A percentile compares a stretch with the other conserved stretches of the same genome.
These are phyloP conservation scores for Exophiala calicioides DNA, from an alignment of 2,329 filamentous ascomycete species.

Conservation along the genomic window DNA sequence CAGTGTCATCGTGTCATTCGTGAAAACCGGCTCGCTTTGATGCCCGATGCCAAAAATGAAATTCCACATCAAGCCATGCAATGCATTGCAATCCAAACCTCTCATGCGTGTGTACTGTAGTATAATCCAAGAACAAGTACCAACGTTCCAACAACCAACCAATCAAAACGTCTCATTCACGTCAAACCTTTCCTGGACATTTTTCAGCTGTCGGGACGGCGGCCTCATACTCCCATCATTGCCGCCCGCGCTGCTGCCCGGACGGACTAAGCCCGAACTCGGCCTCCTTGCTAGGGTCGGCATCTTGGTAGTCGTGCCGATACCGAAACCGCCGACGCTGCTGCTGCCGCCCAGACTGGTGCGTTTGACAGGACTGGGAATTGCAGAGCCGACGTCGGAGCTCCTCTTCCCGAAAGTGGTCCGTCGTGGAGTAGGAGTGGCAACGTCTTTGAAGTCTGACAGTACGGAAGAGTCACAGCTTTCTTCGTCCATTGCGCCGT, in stretches of 20 bases:
- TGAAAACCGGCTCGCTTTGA: too few species aligned
- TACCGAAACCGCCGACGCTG: too few species aligned
- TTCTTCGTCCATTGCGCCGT: constrained; percentile 31
- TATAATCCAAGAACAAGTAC: too few species aligned
- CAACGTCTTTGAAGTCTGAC: constrained; percentile 6
- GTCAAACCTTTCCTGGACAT: constrained; percentile 28
- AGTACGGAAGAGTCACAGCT: constrained; percentile 1
- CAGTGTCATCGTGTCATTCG: too few species aligned
- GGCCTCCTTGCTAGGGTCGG: constrained; percentile 19
- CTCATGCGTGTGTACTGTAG: too few species aligned
- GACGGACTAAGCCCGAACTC: constrained; percentile 16
- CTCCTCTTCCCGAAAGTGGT: constrained; percentile 43
- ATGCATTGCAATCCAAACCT: too few species aligned
- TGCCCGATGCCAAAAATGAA: too few species aligned
- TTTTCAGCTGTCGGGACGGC: constrained; percentile 24
- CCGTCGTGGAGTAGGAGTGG: constrained; percentile 30
- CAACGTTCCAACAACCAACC: too few species aligned
- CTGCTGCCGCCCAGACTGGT: constrained; percentile 24
- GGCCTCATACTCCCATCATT: too few species aligned
- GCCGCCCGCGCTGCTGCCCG: constrained; percentile 8
- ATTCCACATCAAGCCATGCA: too few species aligned
- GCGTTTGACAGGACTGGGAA: constrained; percentile 29
- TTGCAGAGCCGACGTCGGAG: constrained; percentile 42
- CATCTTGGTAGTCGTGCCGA: constrained; percentile 10
- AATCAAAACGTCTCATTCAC: constrained; percentile 31